Conservation (phyloP, 768 basidiomycete genomes). For the Gymnopilus junonius region DNA sequence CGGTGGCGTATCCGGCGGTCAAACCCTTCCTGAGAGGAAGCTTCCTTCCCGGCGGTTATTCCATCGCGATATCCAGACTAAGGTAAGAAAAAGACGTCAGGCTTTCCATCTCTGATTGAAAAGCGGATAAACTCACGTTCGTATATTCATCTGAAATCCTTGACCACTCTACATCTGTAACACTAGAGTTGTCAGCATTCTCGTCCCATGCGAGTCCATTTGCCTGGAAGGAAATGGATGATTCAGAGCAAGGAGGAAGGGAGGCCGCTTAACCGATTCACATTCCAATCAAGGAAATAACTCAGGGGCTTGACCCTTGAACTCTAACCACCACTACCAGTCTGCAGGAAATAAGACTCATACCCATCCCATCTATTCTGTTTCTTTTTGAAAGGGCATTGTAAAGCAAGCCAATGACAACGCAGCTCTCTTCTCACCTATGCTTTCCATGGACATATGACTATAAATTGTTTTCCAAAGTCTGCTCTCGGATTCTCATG, state of each 20-base stretch:
- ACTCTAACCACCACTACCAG: neutral
- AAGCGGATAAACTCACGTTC: constrained; percentile 50
- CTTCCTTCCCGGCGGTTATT: constrained; percentile 90
- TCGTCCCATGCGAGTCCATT: constrained; percentile 72
- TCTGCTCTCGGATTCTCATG: neutral
- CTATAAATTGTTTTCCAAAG: neutral
- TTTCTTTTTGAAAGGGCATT: no score
- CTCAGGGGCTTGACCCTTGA: neutral
- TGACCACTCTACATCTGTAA: constrained; percentile 64
- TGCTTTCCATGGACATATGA: neutral
- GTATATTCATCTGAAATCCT: constrained; percentile 72
- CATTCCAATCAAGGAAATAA: neutral
- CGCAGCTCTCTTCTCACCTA: neutral
- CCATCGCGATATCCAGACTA: constrained; percentile 97
- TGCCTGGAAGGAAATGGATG: neutral
- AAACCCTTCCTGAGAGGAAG: constrained; percentile 87
- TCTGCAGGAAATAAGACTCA: neutral
- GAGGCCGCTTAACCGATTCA: neutral
- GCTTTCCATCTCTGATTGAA: neutral
- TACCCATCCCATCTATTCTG: no score
- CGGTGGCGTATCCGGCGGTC: constrained; percentile 78
- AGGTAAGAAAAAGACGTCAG: neutral
- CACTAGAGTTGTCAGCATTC: constrained; percentile 33
- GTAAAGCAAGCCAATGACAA: neutral
- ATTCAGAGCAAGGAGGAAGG: neutral